Conservation (phyloP, 164 flowering plant species). For the Vitis riparia region DNA sequence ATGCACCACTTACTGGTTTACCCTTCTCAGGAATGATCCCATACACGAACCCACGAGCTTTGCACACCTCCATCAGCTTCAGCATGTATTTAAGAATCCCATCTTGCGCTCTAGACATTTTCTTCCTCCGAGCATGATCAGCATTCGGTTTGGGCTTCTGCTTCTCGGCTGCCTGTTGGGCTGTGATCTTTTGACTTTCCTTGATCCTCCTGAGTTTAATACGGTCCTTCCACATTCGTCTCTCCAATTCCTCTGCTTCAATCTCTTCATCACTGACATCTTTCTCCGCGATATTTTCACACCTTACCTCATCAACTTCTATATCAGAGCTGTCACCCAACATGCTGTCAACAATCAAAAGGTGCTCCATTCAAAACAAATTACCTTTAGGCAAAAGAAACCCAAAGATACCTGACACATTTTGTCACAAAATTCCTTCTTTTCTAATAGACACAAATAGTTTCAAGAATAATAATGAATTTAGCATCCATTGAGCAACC, state of each 20-base stretch:
- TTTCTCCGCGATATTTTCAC: conserved; percentile 52
- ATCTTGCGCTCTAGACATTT: conserved; percentile 72
- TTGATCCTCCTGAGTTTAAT: conserved; percentile 56
- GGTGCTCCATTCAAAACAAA: conserved; percentile 9
- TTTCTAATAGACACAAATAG: not conserved
- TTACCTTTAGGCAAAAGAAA: not conserved
- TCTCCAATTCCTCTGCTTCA: conserved; percentile 59
- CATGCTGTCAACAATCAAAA: conserved; percentile 20
- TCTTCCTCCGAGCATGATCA: conserved; percentile 65
- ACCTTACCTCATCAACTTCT: conserved; percentile 51
- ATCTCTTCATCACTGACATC: conserved; percentile 75
- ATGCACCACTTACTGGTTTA: conserved; percentile 59
- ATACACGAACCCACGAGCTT: conserved; percentile 66
- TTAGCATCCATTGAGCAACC: too few relatives aligned
- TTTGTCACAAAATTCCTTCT: not conserved
- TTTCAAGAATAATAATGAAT: too few relatives aligned
- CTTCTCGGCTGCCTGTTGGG: conserved; percentile 53
- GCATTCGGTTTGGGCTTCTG: conserved; percentile 47
- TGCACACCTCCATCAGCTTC: conserved; percentile 76
- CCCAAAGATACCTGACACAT: not conserved
- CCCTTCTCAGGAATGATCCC: conserved; percentile 74
- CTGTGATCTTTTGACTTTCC: conserved; percentile 54
- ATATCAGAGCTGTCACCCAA: conserved; percentile 45
- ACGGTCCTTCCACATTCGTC: conserved; percentile 70
- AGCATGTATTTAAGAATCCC: conserved; percentile 73